phyloP scores from a whole-genome alignment of 2,329 filamentous ascomycete genomes.

The Phoma sp. region DNA sequence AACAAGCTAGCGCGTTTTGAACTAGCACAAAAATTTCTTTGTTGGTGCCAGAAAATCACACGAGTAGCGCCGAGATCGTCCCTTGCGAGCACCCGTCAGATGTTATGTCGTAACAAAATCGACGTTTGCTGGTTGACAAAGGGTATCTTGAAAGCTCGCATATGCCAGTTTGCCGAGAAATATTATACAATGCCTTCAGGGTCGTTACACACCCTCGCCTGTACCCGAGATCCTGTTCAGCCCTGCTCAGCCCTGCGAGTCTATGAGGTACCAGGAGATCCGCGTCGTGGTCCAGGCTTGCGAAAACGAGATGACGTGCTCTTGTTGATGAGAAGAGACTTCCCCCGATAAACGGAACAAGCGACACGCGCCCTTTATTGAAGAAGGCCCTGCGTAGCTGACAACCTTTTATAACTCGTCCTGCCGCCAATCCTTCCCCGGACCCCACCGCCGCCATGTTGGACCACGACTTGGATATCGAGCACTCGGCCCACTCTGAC shows the following conservation, averaged over 20 bases:
- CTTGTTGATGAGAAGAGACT: conserved; percentile 23
- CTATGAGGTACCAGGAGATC: not conserved
- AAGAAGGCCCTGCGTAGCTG: conserved; percentile 6
- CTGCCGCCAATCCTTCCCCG: conserved; percentile 4
- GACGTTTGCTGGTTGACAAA: not conserved
- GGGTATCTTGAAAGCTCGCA: not conserved
- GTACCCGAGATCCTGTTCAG: not conserved
- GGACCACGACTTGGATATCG: conserved; percentile 20
- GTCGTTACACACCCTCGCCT: not conserved
- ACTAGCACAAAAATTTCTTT: not conserved
- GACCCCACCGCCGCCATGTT: conserved; percentile 8
- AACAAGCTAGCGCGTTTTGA: not conserved
- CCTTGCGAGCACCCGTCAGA: not conserved
- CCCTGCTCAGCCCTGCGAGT: not conserved
- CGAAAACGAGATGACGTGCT: conserved; percentile 26
- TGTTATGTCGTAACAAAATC: not conserved
- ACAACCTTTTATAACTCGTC: not conserved
- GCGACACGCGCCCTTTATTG: conserved; percentile 2
- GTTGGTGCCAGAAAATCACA: not conserved
- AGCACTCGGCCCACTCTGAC: conserved; percentile 16
- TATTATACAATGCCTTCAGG: not conserved
- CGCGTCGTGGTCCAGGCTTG: conserved; percentile 20
- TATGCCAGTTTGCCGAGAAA: not conserved
- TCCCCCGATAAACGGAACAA: conserved; percentile 10
- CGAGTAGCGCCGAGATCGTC: not conserved